These are phyloP conservation scores for Friedmanniomyces simplex DNA, from an alignment of 495 filamentous ascomycete species.

Conservation along the genomic window DNA sequence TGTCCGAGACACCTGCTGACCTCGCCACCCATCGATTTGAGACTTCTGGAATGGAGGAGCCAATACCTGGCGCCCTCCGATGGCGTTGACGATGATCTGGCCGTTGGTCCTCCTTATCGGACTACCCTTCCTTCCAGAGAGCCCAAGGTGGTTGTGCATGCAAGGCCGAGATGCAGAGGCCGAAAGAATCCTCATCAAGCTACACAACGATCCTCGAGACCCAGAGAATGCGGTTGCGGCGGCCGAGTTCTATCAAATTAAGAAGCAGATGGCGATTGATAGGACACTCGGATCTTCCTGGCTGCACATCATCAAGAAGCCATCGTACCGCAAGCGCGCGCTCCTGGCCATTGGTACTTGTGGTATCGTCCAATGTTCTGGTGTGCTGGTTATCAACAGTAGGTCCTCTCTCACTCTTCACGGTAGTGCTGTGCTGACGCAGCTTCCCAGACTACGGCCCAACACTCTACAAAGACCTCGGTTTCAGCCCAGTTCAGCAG, in stretches of 20 bases:
- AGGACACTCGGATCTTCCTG: slow-evolving; percentile 17
- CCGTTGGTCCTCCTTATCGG: slow-evolving; percentile 14
- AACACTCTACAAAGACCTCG: slow-evolving; percentile 24
- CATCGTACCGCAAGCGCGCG: slow-evolving; percentile 24
- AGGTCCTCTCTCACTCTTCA: not conserved
- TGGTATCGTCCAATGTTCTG: slow-evolving; percentile 22
- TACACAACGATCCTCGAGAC: slow-evolving; percentile 22
- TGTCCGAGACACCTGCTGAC: no score
- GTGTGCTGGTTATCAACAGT: slow-evolving; percentile 27
- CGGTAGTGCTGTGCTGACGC: not conserved
- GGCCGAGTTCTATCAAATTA: slow-evolving; percentile 27
- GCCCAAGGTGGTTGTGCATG: slow-evolving; percentile 26
- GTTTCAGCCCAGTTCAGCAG: slow-evolving; percentile 16
- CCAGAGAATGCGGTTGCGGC: slow-evolving; percentile 20
- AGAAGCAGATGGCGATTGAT: slow-evolving; percentile 23
- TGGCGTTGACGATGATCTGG: slow-evolving; percentile 10
- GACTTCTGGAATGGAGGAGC: slow-evolving; percentile 17
- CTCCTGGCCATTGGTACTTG: slow-evolving; percentile 17
- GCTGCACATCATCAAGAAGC: slow-evolving; percentile 22
- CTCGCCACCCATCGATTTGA: no score
- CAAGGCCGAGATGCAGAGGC: slow-evolving; percentile 27
- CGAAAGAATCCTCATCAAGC: slow-evolving; percentile 13
- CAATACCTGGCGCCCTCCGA: slow-evolving; percentile 6
- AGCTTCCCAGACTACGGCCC: slow-evolving; percentile 27
- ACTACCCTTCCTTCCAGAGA: slow-evolving; percentile 24